Evolutionary conservation across 768 basidiomycete genomes (phyloP).

Genomic region (Mycena haematopus): DNA sequence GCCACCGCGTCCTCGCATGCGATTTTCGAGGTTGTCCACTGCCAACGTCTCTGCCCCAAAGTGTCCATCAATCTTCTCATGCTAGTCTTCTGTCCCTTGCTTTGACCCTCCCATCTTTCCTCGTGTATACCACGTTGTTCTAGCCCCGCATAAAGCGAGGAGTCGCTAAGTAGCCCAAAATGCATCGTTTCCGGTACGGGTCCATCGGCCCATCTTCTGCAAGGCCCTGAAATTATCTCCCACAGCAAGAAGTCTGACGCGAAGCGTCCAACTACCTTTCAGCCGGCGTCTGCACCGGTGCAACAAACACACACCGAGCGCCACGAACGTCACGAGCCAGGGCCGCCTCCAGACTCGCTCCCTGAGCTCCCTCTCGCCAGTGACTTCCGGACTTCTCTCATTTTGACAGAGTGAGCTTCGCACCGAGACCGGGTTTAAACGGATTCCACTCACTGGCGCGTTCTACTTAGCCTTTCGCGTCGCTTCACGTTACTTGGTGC

Average conservation of each 20-base stretch:
- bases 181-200: slow-evolving; percentile 83
- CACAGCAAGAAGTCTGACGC: slow-evolving; percentile 81
- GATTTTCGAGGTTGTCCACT: slow-evolving; percentile 2
- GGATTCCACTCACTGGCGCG: slow-evolving; percentile 25
- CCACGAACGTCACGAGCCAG: slow-evolving; percentile 31
- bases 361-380: slow-evolving; percentile 69
- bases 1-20: neutral
- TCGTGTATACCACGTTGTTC: slow-evolving; percentile 50
- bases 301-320: slow-evolving; percentile 39
- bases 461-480: slow-evolving; percentile 67
- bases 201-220: slow-evolving; percentile 32
- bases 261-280: slow-evolving; percentile 43
- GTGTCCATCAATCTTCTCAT: slow-evolving; percentile 26
- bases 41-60: neutral
- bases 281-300: slow-evolving; percentile 7
- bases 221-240: slow-evolving; percentile 28
- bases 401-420: slow-evolving; percentile 78
- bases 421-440: slow-evolving; percentile 16
- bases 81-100: slow-evolving; percentile 44
- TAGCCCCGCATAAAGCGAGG: slow-evolving; percentile 61
- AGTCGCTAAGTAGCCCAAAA: slow-evolving; percentile 42
- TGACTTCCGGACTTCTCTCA: slow-evolving; percentile 87
- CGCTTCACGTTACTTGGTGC: slow-evolving; percentile 83
- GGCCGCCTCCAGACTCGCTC: slow-evolving; percentile 44
- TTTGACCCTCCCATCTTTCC: slow-evolving; percentile 25